Conservation (phyloP, 805 yeast species). For the Zygoascus ofunaensis region DNA sequence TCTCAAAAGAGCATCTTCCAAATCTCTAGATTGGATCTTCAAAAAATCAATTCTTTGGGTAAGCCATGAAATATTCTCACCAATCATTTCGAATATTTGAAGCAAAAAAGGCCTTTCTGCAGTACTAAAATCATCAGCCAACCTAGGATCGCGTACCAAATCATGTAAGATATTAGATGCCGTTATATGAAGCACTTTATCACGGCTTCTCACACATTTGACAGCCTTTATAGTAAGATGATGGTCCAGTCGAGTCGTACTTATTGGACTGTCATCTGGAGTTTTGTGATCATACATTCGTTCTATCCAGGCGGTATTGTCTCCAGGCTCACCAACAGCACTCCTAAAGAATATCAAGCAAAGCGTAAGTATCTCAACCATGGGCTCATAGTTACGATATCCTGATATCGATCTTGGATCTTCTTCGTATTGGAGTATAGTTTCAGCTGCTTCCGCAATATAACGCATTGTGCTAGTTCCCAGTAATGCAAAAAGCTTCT, state of each 20-base stretch:
- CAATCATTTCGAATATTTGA: conserved; percentile 12
- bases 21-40: conserved; percentile 9
- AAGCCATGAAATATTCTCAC: conserved; percentile 25
- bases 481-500: conserved; percentile 3
- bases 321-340: background rate
- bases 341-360: background rate
- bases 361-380: conserved; percentile 7
- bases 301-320: background rate
- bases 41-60: background rate
- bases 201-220: conserved; percentile 10
- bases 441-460: conserved; percentile 4
- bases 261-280: background rate
- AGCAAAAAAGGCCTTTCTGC: conserved; percentile 9
- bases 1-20: conserved; percentile 7
- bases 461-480: conserved; percentile 6
- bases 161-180: conserved; percentile 10
- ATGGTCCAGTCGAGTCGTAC: background rate
- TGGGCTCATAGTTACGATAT: conserved; percentile 3
- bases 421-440: conserved; percentile 7
- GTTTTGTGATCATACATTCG: background rate
- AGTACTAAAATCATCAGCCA: background rate
- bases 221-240: conserved; percentile 6
- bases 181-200: conserved; percentile 8
- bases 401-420: background rate
- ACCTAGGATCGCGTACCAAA: conserved; percentile 7